Percentiles rank a stretch among this genome's conserved stretches.
phyloP scores from a whole-genome alignment of 768 basidiomycete species.

The Suillus luteus region DNA sequence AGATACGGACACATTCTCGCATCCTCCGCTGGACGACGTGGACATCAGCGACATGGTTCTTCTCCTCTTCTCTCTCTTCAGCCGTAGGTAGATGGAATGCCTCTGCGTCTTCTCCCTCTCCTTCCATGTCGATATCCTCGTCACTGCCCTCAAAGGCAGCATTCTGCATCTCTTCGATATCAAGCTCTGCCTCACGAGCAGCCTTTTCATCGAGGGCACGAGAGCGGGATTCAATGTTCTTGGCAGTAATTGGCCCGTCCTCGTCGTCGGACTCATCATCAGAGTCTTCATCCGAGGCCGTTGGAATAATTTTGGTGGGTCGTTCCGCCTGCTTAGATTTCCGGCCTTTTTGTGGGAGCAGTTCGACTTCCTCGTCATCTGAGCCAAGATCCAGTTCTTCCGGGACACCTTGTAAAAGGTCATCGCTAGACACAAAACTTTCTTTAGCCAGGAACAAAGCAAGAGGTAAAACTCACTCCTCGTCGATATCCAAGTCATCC shows the following conservation, averaged over 20 bases:
- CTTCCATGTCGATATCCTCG: slow-evolving; percentile 44
- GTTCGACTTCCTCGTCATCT: slow-evolving; percentile 51
- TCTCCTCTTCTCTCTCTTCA: slow-evolving; percentile 74
- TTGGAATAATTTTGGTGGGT: slow-evolving; percentile 51
- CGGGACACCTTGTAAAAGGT: slow-evolving; percentile 48
- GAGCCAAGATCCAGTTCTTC: slow-evolving; percentile 69
- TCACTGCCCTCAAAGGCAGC: slow-evolving; percentile 54
- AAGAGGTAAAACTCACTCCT: slow-evolving; percentile 41
- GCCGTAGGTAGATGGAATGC: slow-evolving; percentile 69
- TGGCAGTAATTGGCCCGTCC: slow-evolving; percentile 64
- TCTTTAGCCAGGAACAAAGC: slow-evolving; percentile 15
- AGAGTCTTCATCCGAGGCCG: slow-evolving; percentile 48
- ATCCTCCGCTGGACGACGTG: slow-evolving; percentile 78
- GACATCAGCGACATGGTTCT: slow-evolving; percentile 67
- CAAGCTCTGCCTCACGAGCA: slow-evolving; percentile 67
- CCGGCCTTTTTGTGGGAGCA: slow-evolving; percentile 40
- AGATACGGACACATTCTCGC: slow-evolving; percentile 70
- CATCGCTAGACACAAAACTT: slow-evolving; percentile 43
- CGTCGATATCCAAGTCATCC: slow-evolving; percentile 52
- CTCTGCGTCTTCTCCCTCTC: slow-evolving; percentile 39
- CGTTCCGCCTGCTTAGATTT: slow-evolving; percentile 56
- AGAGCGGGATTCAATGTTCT: slow-evolving; percentile 82
- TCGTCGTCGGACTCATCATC: slow-evolving; percentile 45
- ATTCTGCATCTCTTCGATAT: slow-evolving; percentile 62
- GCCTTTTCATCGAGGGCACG: slow-evolving; percentile 72